phyloP scores from a whole-genome alignment of 768 basidiomycete genomes.

The Hypsizygus marmoreus region DNA sequence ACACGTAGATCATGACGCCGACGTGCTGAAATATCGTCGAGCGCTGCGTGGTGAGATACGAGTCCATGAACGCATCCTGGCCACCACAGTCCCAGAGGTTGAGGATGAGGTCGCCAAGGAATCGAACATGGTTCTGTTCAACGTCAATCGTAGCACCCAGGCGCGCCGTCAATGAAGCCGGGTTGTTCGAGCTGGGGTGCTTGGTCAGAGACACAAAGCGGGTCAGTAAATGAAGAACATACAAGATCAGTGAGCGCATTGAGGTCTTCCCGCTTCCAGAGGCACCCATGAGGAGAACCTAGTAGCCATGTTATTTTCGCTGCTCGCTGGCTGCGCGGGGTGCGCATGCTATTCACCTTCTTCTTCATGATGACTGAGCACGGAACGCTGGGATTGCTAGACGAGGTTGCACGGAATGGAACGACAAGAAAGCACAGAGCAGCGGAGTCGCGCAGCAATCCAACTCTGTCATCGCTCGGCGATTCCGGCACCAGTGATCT shows the following conservation, averaged over 20 bases:
- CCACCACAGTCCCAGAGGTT: conserved; percentile 99
- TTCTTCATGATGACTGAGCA: conserved; percentile 58
- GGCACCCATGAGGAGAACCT: conserved; percentile 99
- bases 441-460: no score
- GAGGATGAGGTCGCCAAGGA: conserved; percentile 93
- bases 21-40: conserved; percentile 97
- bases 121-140: conserved; percentile 96
- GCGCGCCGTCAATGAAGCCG: conserved; percentile 86
- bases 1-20: conserved; percentile 97
- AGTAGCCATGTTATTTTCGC: conserved; percentile 22
- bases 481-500: no score
- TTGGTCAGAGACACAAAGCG: conserved; percentile 3
- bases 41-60: conserved; percentile 89
- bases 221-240: conserved; percentile 33
- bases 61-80: conserved; percentile 97
- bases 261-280: conserved; percentile 95
- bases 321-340: conserved; percentile 12
- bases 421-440: no score
- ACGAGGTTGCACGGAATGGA: no score
- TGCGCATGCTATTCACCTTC: conserved; percentile 44
- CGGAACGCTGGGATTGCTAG: conserved; percentile 10
- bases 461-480: no score
- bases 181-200: conserved; percentile 82
- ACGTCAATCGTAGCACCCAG: conserved; percentile 98
- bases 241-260: conserved; percentile 99